These are phyloP conservation scores for Penicillium freii DNA, from an alignment of 2,329 filamentous ascomycete genomes.

Conservation along the genomic window DNA sequence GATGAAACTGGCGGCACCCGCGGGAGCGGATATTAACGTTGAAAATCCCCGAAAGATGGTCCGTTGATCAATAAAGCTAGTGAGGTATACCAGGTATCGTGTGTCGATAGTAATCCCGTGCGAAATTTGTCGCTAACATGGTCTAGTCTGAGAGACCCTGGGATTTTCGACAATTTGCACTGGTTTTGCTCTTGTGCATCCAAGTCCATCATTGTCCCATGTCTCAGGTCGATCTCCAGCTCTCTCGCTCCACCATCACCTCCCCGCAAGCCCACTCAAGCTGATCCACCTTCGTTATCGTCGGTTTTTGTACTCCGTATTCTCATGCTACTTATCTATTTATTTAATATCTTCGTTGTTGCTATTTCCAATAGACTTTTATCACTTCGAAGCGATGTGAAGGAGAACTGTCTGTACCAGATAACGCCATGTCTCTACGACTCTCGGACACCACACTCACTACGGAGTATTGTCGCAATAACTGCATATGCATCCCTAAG, in stretches of 20 bases:
- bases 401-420: too few relatives aligned
- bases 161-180: background rate
- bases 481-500: background rate
- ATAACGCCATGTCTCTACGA: background rate
- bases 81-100: background rate
- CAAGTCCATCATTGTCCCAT: background rate
- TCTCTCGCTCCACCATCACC: background rate
- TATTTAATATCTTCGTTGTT: background rate
- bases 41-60: background rate
- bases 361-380: too few relatives aligned
- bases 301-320: background rate
- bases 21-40: background rate
- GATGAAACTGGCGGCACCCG: background rate
- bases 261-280: background rate
- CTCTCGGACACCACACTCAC: background rate
- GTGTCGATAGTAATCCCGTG: background rate
- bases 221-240: background rate
- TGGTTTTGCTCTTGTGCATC: background rate
- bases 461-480: background rate
- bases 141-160: background rate
- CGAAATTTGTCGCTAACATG: background rate
- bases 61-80: background rate
- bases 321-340: background rate
- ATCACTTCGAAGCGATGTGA: background rate
- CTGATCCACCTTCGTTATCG: background rate